These are phyloP conservation scores for Suhomyces sp. DNA, from an alignment of 805 yeast species.

Conservation along the genomic window DNA sequence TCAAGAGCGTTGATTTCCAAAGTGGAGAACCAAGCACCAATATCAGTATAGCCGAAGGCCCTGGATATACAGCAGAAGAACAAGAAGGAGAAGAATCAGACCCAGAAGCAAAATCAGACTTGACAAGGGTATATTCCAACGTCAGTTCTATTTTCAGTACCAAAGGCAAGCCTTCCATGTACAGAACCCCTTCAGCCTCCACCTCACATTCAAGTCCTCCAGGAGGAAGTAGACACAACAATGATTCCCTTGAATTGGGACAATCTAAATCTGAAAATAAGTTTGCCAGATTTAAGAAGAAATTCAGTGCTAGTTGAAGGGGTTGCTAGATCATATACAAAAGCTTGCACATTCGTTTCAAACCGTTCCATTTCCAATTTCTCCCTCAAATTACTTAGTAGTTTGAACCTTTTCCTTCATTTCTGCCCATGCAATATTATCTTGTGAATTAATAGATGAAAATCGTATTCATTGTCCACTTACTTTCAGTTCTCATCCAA, in stretches of 20 bases:
- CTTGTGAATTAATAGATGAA: no score
- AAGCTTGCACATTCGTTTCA: no score
- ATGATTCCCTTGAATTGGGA: conserved; percentile 1
- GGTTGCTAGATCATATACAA: no score
- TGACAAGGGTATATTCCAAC: conserved; percentile 24
- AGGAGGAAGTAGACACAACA: background rate
- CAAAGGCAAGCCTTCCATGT: conserved; percentile 8
- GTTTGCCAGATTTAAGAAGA: conserved; percentile 10
- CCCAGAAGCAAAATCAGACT: conserved; percentile 8
- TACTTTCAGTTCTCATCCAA: no score
- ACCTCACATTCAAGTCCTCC: conserved; percentile 6
- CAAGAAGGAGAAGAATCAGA: conserved; percentile 13
- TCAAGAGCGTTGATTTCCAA: conserved; percentile 5
- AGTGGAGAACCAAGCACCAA: background rate
- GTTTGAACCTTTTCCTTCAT: no score
- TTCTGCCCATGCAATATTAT: no score
- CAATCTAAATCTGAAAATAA: conserved; percentile 4
- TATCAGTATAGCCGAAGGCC: background rate
- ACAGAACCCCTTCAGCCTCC: conserved; percentile 2
- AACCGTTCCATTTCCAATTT: no score
- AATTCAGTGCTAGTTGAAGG: conserved; percentile 6
- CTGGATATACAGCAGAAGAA: background rate
- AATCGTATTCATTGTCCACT: no score
- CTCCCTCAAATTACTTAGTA: no score
- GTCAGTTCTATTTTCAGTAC: conserved; percentile 30